Percentiles rank a stretch among this genome's conserved stretches.
phyloP scores from a whole-genome alignment of 2,329 filamentous ascomycete species.

The Colletotrichum godetiae region DNA sequence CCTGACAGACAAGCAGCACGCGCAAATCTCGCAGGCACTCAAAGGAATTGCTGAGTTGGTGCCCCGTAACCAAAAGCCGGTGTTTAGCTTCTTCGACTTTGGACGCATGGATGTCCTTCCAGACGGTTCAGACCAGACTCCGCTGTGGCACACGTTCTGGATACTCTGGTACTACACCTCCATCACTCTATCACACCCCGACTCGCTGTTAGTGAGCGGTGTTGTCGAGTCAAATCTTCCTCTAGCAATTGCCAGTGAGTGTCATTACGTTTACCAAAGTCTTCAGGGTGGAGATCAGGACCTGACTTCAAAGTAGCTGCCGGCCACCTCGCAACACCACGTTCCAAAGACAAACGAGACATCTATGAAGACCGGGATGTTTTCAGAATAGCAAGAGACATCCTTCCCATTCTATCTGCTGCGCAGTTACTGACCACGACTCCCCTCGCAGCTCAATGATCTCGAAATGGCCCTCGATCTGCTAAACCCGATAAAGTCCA shows the following conservation, averaged over 20 bases:
- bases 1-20: conserved; percentile 21
- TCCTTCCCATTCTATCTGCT: not conserved
- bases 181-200: conserved; percentile 18
- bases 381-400: conserved; percentile 2
- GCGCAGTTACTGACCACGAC: not conserved
- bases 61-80: conserved; percentile 4
- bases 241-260: conserved; percentile 18
- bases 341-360: conserved; percentile 13
- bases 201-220: conserved; percentile 15
- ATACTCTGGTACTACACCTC: conserved; percentile 23
- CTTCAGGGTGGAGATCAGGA: not conserved
- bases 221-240: conserved; percentile 21
- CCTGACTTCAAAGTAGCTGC: not conserved
- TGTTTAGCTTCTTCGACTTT: conserved; percentile 24
- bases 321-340: conserved; percentile 14
- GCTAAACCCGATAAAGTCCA: conserved; percentile 5
- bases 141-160: conserved; percentile 27
- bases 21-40: conserved; percentile 12
- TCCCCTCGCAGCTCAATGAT: conserved; percentile 2
- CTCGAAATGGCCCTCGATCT: conserved; percentile 20
- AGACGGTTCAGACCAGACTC: conserved; percentile 4
- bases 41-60: conserved; percentile 19
- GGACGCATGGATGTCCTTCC: conserved; percentile 19
- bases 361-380: conserved; percentile 21
- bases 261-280: too few relatives aligned